Percentiles rank a stretch among this genome's conserved stretches.
Conservation (phyloP, 345 rosid species). For the Salix udensis region DNA sequence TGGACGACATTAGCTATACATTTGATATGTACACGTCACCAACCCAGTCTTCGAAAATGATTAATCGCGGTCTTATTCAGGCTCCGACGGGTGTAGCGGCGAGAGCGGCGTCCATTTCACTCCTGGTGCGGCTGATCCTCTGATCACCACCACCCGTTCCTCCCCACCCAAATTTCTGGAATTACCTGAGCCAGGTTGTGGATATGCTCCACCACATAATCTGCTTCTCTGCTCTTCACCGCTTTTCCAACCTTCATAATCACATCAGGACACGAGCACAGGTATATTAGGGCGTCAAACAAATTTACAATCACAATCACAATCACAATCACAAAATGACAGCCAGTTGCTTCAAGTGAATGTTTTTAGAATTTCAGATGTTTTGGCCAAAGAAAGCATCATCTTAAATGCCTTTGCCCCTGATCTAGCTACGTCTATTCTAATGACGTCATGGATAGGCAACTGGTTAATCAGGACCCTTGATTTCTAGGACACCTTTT, state of each 20-base stretch:
- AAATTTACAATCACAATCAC: not conserved
- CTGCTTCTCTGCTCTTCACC: constrained; percentile 57
- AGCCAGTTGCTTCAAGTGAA: not conserved
- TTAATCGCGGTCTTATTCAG: constrained; percentile 13
- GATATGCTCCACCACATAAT: constrained; percentile 53
- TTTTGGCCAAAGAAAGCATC: not conserved
- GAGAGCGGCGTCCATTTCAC: constrained; percentile 47
- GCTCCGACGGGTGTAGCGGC: constrained; percentile 55
- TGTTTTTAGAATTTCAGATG: not conserved
- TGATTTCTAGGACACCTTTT: not conserved
- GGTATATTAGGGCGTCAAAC: not conserved
- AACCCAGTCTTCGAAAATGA: not conserved
- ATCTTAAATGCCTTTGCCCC: not conserved
- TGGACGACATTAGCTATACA: not conserved
- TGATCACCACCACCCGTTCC: constrained; percentile 28
- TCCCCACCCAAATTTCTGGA: constrained; percentile 61
- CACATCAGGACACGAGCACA: not conserved
- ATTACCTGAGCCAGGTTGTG: constrained; percentile 44
- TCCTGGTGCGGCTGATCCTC: constrained; percentile 38
- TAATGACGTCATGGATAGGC: no score
- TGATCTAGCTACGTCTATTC: not conserved
- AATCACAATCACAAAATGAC: not conserved
- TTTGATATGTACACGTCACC: constrained; percentile 1
- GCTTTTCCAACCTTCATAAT: constrained; percentile 60
- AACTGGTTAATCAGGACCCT: not conserved